Evolutionary conservation across 306 rosid species (phyloP), one percentile per base, ranked within the genome.

Genomic region (Cyclanthera cordifolia): DNA sequence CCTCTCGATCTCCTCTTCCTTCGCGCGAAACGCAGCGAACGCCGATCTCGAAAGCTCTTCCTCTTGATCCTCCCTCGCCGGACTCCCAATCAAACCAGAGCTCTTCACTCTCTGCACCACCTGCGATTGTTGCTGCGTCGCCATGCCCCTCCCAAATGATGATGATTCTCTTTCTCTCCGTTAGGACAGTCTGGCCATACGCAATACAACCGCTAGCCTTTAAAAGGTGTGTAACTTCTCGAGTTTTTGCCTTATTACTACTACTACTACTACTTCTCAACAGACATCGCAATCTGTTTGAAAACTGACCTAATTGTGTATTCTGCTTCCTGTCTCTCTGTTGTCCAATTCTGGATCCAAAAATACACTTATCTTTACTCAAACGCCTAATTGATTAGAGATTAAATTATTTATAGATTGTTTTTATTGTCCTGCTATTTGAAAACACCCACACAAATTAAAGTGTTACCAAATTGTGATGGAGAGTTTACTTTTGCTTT

Each of bases 1-100:
- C 77, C 78, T 87, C 84, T 90, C 96, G 37, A 93, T 90, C 79
- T 93, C 99, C 74, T 93, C 99, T 78, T 93, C 98, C 79, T 87
- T 93, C 2, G 79, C 94, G 11, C 75, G 53, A 75, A 87, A 90
- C 85, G 83, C 58, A 23, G 88, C 89, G 56, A 87, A 46, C 11
- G 92, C 95, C 57, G 95, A 93, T 74, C 84, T 77, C 27, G 95
- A 80, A 79, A 89, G 82, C 74, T 93, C 96, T 57, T 93, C 96
- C 46, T 89, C 99, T 53, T 76, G 80, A 49, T 87, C 93, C 43
- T 87, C 95, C 39, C 52, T 71, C 45, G 72, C 20, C 10, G 97
- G 97, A 72, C 92, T 88, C 52, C 53, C 69, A 12, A 63, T 20
- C 46, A 80, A 74, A 47, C 89, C 91, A 0, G 94, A 82, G 71